A percentile compares a stretch with the other conserved stretches of the same genome.
Evolutionary conservation across 2,329 filamentous ascomycete species (phyloP).

Genomic region (Xylaria hypoxylon): DNA sequence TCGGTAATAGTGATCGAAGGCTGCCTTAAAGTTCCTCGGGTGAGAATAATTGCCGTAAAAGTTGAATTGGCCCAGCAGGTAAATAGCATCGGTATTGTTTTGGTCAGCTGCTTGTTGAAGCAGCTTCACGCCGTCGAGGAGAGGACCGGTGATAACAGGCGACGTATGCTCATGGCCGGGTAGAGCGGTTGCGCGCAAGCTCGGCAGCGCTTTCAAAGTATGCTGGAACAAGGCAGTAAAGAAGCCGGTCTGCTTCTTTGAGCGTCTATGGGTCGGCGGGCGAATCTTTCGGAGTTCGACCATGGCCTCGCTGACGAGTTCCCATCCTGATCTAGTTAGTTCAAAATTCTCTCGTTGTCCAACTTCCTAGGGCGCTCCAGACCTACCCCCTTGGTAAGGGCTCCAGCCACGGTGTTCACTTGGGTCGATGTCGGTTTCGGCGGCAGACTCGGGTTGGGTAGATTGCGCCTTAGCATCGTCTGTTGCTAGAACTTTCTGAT

Average conservation of each 20-base stretch:
- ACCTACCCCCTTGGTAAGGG: constrained; percentile 52
- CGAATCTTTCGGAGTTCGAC: constrained; percentile 63
- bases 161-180: constrained; percentile 53
- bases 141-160: constrained; percentile 56
- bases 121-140: constrained; percentile 63
- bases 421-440: constrained; percentile 45
- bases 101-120: constrained; percentile 64
- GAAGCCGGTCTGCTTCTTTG: constrained; percentile 58
- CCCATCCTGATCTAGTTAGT: constrained; percentile 56
- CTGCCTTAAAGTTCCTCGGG: constrained; percentile 81
- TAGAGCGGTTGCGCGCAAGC: constrained; percentile 61
- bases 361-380: not conserved
- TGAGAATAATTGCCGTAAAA: constrained; percentile 96
- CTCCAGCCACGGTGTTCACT: constrained; percentile 47
- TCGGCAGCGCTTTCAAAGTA: constrained; percentile 62
- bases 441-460: constrained; percentile 41
- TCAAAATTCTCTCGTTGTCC: not conserved
- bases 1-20: constrained; percentile 83
- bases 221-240: constrained; percentile 59
- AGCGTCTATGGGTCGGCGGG: constrained; percentile 57
- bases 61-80: constrained; percentile 91
- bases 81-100: constrained; percentile 85
- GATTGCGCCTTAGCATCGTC: constrained; percentile 39
- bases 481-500: constrained; percentile 48
- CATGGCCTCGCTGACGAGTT: constrained; percentile 65